These are phyloP conservation scores for Rhododendron simsii DNA, from an alignment of 148 eudicot genomes.

Conservation along the genomic window DNA sequence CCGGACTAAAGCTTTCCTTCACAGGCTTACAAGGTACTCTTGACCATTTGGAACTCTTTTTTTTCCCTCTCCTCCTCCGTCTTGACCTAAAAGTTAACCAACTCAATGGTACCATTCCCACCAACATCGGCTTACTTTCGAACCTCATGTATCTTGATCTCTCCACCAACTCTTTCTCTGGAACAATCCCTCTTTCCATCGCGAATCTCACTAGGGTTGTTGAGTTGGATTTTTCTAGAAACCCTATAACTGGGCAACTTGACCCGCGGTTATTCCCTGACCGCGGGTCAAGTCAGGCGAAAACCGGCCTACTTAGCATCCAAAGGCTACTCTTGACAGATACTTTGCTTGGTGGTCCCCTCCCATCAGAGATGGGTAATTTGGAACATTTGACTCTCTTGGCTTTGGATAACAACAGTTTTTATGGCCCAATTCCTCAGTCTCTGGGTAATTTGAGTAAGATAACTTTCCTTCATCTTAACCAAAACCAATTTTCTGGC, in stretches of 20 bases:
- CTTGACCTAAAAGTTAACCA: background rate
- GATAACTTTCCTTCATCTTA: background rate
- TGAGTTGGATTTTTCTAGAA: background rate
- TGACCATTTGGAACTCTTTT: background rate
- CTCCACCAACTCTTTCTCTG: background rate
- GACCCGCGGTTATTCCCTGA: background rate
- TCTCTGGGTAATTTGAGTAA: constrained; percentile 5
- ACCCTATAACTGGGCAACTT: background rate
- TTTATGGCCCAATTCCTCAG: background rate
- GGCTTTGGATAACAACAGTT: background rate
- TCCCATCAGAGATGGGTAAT: background rate
- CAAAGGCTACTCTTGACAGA: background rate
- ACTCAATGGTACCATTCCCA: background rate
- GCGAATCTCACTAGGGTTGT: background rate
- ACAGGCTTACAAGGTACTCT: constrained; percentile 1
- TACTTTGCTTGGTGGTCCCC: background rate
- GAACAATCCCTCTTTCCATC: background rate
- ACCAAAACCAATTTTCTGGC: background rate
- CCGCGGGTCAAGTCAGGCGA: background rate
- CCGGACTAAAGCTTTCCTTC: background rate
- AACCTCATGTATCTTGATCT: constrained; percentile 1
- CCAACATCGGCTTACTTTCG: background rate
- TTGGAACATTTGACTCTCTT: background rate
- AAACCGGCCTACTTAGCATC: background rate
- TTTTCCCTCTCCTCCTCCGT: constrained; percentile 1